These are phyloP conservation scores for Hygrocybe coccinea DNA, from an alignment of 768 basidiomycete genomes.

Conservation along the genomic window DNA sequence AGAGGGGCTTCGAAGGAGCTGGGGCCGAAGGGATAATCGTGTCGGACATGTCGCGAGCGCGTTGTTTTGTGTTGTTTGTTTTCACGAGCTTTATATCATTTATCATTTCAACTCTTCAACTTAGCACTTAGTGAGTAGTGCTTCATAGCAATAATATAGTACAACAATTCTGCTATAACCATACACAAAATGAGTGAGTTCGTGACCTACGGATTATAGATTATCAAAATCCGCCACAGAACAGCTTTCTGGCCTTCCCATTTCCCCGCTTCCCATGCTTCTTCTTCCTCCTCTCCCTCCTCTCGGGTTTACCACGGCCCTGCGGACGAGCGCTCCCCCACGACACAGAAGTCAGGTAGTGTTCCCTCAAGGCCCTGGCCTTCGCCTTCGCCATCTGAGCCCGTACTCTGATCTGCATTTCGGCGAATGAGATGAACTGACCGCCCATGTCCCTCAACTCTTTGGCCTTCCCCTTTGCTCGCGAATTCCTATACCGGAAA, in stretches of 20 bases:
- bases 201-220: background rate
- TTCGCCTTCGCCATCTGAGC: slow-evolving; percentile 41
- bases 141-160: no score
- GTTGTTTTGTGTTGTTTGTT: slow-evolving; percentile 62
- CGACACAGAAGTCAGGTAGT: background rate
- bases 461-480: slow-evolving; percentile 49
- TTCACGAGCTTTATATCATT: no score
- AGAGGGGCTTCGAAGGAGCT: slow-evolving; percentile 52
- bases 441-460: slow-evolving; percentile 48
- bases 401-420: slow-evolving; percentile 37
- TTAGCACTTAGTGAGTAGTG: no score
- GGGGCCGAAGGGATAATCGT: slow-evolving; percentile 50
- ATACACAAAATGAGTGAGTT: background rate
- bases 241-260: background rate
- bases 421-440: slow-evolving; percentile 41
- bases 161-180: background rate
- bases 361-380: slow-evolving; percentile 39
- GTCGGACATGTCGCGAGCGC: background rate
- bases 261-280: background rate
- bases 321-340: background rate
- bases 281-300: background rate
- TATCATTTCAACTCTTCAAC: no score
- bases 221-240: background rate
- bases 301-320: background rate
- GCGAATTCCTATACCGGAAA: slow-evolving; percentile 46